phyloP scores from a whole-genome alignment of 169 alveolate genomes.

The Plasmodium reichenowi region DNA sequence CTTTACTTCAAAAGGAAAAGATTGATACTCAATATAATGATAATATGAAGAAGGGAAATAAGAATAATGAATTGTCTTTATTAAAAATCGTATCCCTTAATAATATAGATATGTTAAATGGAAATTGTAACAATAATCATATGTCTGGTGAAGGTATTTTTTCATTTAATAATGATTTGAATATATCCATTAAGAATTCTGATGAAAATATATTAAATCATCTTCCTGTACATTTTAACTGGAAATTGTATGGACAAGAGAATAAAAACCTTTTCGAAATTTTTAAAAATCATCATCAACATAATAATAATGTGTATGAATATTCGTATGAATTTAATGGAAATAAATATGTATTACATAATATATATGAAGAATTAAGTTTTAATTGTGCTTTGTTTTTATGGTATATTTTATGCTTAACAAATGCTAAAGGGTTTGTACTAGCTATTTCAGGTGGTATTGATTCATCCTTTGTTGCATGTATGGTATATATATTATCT shows the following conservation, averaged over 20 bases:
- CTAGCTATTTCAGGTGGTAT: constrained; percentile 76
- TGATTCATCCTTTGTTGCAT: constrained; percentile 63
- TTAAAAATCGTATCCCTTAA: background rate
- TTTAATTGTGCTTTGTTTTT: constrained; percentile 62
- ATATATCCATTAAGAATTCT: constrained; percentile 14
- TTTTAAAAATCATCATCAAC: constrained; percentile 33
- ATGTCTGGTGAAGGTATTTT: background rate
- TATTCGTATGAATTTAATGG: constrained; percentile 15
- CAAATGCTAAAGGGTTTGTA: constrained; percentile 70
- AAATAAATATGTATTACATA: constrained; percentile 22
- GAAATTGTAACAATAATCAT: background rate
- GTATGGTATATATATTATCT: constrained; percentile 63
- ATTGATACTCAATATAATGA: background rate
- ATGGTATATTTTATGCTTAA: constrained; percentile 64
- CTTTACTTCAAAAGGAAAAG: background rate
- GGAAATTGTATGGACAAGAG: constrained; percentile 11
- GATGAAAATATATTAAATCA: constrained; percentile 13
- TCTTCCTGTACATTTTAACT: constrained; percentile 33
- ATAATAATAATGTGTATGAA: background rate
- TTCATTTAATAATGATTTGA: constrained; percentile 35
- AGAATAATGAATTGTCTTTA: background rate
- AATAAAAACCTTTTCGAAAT: constrained; percentile 5
- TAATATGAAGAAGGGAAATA: background rate
- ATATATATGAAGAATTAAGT: constrained; percentile 63
- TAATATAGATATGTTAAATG: background rate